Conservation (phyloP, 352 stramenopile species). For the Globisporangium rhizosaccharum region DNA sequence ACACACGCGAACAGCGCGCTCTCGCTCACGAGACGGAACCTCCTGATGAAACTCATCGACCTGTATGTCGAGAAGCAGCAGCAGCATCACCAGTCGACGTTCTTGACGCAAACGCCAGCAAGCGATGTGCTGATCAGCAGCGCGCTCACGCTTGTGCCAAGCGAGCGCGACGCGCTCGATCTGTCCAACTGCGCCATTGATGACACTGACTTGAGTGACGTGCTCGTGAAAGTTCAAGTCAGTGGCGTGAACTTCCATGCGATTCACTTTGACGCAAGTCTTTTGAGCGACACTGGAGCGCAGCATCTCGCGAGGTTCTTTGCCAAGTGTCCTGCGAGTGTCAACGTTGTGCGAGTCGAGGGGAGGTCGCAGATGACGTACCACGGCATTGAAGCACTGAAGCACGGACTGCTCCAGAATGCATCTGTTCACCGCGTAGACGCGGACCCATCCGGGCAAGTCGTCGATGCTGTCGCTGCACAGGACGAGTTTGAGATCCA, state of each 20-base stretch:
- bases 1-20: not conserved
- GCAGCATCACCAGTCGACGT: conserved; percentile 30
- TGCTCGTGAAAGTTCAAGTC: conserved; percentile 40
- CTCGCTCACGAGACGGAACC: conserved; percentile 13
- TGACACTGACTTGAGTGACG: conserved; percentile 32
- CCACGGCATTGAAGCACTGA: conserved; percentile 25
- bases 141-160: conserved; percentile 2
- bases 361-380: conserved; percentile 29
- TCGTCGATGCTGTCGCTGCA: conserved; percentile 14
- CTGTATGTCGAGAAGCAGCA: conserved; percentile 26
- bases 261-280: conserved; percentile 32
- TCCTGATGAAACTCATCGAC: conserved; percentile 44
- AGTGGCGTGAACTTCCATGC: conserved; percentile 24
- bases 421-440: conserved; percentile 25
- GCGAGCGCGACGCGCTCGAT: conserved; percentile 15
- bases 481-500: conserved; percentile 16
- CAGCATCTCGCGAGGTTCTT: conserved; percentile 37
- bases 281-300: conserved; percentile 32
- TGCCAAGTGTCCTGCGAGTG: conserved; percentile 18
- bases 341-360: conserved; percentile 27
- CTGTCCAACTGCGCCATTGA: conserved; percentile 27
- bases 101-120: conserved; percentile 35
- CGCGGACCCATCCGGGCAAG: conserved; percentile 9
- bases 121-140: conserved; percentile 37
- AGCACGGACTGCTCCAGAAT: conserved; percentile 25